Evolutionary conservation across 1,284 basidiomycete species (phyloP).

Genomic region (Pseudozyma tsukubaensis): DNA sequence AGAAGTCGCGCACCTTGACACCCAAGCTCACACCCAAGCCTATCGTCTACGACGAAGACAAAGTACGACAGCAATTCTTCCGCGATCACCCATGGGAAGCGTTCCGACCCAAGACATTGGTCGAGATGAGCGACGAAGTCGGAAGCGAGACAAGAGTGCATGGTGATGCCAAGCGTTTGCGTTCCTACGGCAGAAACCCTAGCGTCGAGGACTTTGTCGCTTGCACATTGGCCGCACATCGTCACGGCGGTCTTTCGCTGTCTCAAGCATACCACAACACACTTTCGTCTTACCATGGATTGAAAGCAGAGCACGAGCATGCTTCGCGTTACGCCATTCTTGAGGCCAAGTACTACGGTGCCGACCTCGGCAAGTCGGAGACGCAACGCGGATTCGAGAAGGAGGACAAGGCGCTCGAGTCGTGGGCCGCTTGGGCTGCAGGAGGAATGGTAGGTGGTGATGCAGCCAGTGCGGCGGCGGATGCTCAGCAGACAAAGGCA

Average conservation of each 20-base stretch:
- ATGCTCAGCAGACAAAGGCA: constrained; percentile 40
- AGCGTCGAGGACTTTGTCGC: constrained; percentile 85
- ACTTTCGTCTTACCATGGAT: constrained; percentile 55
- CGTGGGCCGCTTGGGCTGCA: constrained; percentile 54
- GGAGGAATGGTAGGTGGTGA: constrained; percentile 18
- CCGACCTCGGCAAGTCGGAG: constrained; percentile 73
- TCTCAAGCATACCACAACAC: constrained; percentile 79
- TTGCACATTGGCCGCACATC: constrained; percentile 82
- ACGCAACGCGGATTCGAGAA: constrained; percentile 60
- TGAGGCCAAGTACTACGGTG: constrained; percentile 84
- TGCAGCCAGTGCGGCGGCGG: constrained; percentile 16
- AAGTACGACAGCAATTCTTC: constrained; percentile 89
- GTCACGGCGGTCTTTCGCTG: constrained; percentile 76
- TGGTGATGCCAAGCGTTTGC: constrained; percentile 73
- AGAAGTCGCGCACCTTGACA: constrained; percentile 70
- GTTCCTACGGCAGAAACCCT: constrained; percentile 74
- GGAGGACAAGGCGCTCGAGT: constrained; percentile 56
- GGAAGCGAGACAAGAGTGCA: constrained; percentile 73
- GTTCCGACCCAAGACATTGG: constrained; percentile 81
- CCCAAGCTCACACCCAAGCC: constrained; percentile 74
- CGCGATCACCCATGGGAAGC: constrained; percentile 96
- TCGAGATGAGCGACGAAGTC: constrained; percentile 74
- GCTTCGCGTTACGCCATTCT: constrained; percentile 79
- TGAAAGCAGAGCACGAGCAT: constrained; percentile 76
- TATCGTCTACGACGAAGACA: constrained; percentile 86